Base-by-base conservation (phyloP, 129 eudicot species). In the Oenanthe sinensis region DNA sequence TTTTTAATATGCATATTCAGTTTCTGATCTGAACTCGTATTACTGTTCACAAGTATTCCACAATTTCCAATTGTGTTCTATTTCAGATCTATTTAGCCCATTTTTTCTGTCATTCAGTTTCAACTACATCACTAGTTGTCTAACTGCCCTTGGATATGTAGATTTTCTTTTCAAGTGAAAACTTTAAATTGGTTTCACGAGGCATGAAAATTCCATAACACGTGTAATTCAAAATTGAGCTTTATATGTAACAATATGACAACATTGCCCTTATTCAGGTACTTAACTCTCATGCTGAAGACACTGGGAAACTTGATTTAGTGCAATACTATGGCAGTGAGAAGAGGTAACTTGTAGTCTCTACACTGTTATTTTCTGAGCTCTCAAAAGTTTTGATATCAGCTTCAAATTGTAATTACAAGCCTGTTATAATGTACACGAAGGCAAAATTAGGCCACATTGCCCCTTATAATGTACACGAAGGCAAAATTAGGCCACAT, bases 311-410 rank as follows among this genome's bases (percentile, higher is more conserved):
- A 73, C 75, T 58, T 42, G 78, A 81, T 74, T 78, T 78, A 78
- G 85, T 85, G 68, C 82, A 74, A 43, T 75, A 74, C 83, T 85
- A 74, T 11, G 87, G 87, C 77, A 85, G 79, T 69, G 77, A 81
- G n/a, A 84, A 62, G 55, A 85, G 82, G 87, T 85, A 81, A 81
- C 71, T 28, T 16, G 42, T 49, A 2, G 15, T 24, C 47, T 60
- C 77, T 81, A 33, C 17, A 47, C 76, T 43, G 50, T 20, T 77
- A 9, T 65, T 20, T 75, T 45, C 19, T 6, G 45, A 68, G 65
- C 9, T 28, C 17, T 9, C 24, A 36, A 28, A 63, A 26, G 30
- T 62, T 40, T 40, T 36, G 43, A 65, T 45, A 50, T 43, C 24
- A 36, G 37, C 20, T 71, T 84, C 22, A 11, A 19, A 47, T 75